Conservation (phyloP, 495 filamentous ascomycete species). For the Penicillium riverlandense region DNA sequence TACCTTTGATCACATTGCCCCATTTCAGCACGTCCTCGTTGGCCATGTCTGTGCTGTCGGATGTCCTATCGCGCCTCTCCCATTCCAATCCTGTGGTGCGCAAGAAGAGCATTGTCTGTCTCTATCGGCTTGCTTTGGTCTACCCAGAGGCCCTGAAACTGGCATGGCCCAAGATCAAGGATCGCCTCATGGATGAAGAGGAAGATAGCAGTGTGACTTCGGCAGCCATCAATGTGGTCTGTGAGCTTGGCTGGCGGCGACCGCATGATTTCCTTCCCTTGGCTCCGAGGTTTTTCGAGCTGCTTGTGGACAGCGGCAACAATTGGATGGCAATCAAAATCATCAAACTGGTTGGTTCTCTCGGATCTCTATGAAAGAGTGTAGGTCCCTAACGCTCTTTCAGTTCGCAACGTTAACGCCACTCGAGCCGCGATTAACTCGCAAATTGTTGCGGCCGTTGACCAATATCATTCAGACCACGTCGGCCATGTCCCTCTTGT, state of each 20-base stretch:
- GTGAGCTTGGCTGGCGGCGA: conserved; percentile 89
- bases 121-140: conserved; percentile 86
- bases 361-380: not conserved
- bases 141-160: conserved; percentile 89
- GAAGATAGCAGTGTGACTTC: conserved; percentile 93
- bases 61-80: conserved; percentile 76
- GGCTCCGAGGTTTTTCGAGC: conserved; percentile 83
- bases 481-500: conserved; percentile 90
- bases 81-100: conserved; percentile 77
- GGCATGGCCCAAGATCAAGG: conserved; percentile 95
- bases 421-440: conserved; percentile 80
- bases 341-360: conserved; percentile 74
- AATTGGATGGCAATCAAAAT: conserved; percentile 99
- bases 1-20: conserved; percentile 80
- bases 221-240: conserved; percentile 92
- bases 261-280: conserved; percentile 90
- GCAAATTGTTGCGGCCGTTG: conserved; percentile 90
- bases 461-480: conserved; percentile 91
- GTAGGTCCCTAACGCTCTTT: not conserved
- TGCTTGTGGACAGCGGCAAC: conserved; percentile 87
- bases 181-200: conserved; percentile 79
- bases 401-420: conserved; percentile 95
- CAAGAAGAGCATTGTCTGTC: conserved; percentile 90
- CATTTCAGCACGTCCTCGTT: conserved; percentile 88
- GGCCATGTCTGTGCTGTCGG: conserved; percentile 77